Base-by-base conservation (phyloP, 192 early-diverging fungal species). In the Umbelopsis sp. region DNA sequence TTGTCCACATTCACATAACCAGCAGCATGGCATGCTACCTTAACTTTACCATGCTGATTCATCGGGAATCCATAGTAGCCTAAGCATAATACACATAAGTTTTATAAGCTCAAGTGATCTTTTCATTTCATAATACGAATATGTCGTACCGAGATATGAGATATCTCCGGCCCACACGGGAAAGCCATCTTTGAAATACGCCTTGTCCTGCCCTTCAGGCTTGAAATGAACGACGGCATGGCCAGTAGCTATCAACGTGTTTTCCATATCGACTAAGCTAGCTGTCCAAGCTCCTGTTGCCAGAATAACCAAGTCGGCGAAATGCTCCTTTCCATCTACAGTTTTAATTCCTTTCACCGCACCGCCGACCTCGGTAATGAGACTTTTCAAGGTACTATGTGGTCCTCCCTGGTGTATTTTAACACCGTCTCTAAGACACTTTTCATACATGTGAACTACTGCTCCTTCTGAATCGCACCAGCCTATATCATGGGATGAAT, bases 101-200 rank as follows among this genome's bases (percentile, higher is more conserved):
- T 68, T 8, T 27, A 6, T 44, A 69, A 50, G 30, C 46, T 27
- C 10, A n/a, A 13, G 21, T 49, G 45, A 49, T 47, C 5, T 46
- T 46, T 22, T 13, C 10, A 12, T 8, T 47, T 45, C 5, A 9
- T 51, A 0, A 6, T 46, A n/a, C 13, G 33, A 2, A 30, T 55
- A 23, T 25, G 21, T 45, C 67, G 37, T 55, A 47, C 78, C 81
- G 20, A 80, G 84, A 11, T 75, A 44, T 4, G 75, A 75, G 37
- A 87, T 70, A 64, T 87, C 82, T 18, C 75, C 85, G 47, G 80
- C 71, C 87, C 87, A 88, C 5, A 87, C 82, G 18, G 86, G 84
- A 20, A 75, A 84, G 8, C 50, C 64, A 20, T 52, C 25, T 0
- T 16, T 35, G 16, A 61, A 61, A 12, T 35, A 61, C 2, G 21